Evolutionary conservation across 2,329 filamentous ascomycete species (phyloP), one percentile per base, ranked within the genome.

Genomic region (Cercospora zeae-maydis): DNA sequence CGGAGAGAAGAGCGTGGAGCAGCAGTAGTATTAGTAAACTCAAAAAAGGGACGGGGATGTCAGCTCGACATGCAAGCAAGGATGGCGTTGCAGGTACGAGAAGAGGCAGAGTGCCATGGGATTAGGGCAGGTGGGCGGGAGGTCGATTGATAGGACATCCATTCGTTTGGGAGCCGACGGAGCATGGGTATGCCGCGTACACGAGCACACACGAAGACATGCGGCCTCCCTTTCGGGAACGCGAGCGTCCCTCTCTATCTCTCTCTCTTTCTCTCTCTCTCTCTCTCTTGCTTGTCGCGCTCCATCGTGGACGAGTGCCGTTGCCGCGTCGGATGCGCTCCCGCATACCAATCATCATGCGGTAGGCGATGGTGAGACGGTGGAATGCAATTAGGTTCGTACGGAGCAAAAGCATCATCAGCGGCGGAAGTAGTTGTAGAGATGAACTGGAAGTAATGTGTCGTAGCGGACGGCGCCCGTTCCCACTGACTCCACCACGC

Each of bases 351-450:
- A n/a, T n/a, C n/a, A n/a, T n/a, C n/a, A 39, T 39, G 11, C 36
- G 11, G 47, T 42, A 58, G 39, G 33, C 42, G 45, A 19, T 52
- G 47, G n/a, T 36, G 49, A 57, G 13, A 57, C 36, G 52, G 57
- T 63, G 61, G 45, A 58, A 58, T 42, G 16, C 16, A 42, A 57
- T 54, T 58, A 63, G 57, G 61, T 60, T 60, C 61, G 58, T 30
- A 60, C 52, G 57, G 37, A 37, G 6, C 24, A 63, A 37, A 19
- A 59, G 51, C 27, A 33, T 45, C 24, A 27, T 3, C 24, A 27
- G 24, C 24, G 6, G 24, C 6, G 24, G 24, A 27, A 27, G 3
- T n/a, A n/a, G n/a, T n/a, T n/a, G n/a, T n/a, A n/a, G n/a, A n/a
- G n/a, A n/a, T n/a, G n/a, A n/a, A n/a, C 55, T 45, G 55, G 54